phyloP scores from a whole-genome alignment of 345 rosid species.

The Syzygium grande region DNA sequence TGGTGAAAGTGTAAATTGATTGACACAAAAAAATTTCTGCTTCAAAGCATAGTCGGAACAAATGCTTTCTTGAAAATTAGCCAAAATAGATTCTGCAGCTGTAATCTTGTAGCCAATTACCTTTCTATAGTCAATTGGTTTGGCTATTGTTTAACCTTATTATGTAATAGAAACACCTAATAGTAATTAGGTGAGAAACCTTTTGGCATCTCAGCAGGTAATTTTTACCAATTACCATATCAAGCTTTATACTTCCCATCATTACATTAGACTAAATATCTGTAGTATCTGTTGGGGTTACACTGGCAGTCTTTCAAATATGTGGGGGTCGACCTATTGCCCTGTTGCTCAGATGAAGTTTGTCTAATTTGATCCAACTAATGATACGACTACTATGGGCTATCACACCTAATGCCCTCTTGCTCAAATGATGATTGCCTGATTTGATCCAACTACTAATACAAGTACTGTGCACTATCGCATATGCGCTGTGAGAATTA shows the following conservation, averaged over 20 bases:
- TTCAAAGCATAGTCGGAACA: background rate
- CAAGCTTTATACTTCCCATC: background rate
- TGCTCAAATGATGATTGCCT: background rate
- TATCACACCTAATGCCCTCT: background rate
- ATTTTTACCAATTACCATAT: background rate
- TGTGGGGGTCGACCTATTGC: background rate
- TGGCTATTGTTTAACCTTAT: background rate
- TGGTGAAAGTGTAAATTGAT: background rate
- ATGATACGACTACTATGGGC: background rate
- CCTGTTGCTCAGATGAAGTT: background rate
- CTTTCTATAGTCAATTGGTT: background rate
- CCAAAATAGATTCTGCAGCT: background rate
- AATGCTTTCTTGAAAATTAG: background rate
- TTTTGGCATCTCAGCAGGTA: background rate
- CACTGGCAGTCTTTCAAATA: background rate
- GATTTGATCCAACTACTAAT: background rate
- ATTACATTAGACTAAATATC: background rate
- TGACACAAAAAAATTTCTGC: background rate
- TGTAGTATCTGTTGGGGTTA: background rate
- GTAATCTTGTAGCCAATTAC: background rate
- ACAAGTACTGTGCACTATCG: background rate
- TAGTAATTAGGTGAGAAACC: background rate
- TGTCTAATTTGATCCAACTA: background rate
- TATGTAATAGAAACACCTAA: background rate
- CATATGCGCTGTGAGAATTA: background rate